phyloP scores from a whole-genome alignment of 129 eudicot species.

The Cynara cardunculus region DNA sequence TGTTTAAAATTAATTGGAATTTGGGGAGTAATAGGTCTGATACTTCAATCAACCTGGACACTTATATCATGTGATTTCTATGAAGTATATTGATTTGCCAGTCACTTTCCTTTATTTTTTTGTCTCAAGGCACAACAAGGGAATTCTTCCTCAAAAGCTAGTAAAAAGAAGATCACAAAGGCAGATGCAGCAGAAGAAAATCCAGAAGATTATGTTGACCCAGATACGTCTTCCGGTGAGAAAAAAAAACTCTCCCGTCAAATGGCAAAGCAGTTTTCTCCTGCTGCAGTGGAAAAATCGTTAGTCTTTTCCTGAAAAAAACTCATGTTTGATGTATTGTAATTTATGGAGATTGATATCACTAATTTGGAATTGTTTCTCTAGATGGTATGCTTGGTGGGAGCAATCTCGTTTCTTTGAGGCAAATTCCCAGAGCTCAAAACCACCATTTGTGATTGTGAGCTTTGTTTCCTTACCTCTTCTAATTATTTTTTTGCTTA shows the following conservation, averaged over 20 bases:
- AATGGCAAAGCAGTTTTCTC: constrained; percentile 82
- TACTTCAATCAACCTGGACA: background rate
- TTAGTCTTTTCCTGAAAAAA: constrained; percentile 29
- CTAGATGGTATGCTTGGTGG: constrained; percentile 98
- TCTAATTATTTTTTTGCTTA: background rate
- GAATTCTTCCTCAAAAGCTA: constrained; percentile 43
- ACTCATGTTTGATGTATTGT: background rate
- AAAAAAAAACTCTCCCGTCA: constrained; percentile 72
- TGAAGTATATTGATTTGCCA: background rate
- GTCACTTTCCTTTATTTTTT: background rate
- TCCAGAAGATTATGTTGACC: constrained; percentile 66
- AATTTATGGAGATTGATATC: background rate
- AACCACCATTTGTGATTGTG: constrained; percentile 80
- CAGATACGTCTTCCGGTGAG: constrained; percentile 85
- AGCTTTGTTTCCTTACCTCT: constrained; percentile 31
- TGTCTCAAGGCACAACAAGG: constrained; percentile 63
- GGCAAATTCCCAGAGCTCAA: constrained; percentile 78
- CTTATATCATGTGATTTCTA: background rate
- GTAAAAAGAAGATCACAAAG: constrained; percentile 55
- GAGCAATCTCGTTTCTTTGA: constrained; percentile 77
- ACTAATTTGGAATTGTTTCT: background rate
- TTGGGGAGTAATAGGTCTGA: background rate
- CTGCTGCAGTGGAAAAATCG: constrained; percentile 89
- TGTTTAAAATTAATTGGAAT: background rate
- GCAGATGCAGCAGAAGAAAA: constrained; percentile 69